Conservation (phyloP, 208 protist genomes). For the Acanthamoeba polyphaga region DNA sequence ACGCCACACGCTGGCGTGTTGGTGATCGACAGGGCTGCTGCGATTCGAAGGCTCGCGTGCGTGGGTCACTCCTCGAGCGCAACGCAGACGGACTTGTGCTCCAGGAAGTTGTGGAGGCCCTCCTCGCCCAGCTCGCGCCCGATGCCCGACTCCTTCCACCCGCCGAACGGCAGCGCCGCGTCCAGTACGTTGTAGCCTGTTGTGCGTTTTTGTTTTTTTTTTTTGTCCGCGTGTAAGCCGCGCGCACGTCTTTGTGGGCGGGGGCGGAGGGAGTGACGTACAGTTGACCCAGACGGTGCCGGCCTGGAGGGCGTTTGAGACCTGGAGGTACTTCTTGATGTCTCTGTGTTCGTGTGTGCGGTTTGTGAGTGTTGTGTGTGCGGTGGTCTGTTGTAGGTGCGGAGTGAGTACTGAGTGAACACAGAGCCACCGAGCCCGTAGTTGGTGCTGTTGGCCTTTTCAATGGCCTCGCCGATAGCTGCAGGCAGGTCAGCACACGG, state of each 20-base stretch:
- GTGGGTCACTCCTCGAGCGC: no score
- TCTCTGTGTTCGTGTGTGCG: no score
- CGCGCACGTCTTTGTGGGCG: no score
- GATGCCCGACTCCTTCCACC: constrained; percentile 42
- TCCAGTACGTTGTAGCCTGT: constrained; percentile 25
- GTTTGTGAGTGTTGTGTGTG: no score
- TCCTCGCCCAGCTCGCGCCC: constrained; percentile 52
- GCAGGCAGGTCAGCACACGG: no score
- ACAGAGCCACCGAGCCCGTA: constrained; percentile 94
- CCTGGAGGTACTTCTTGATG: constrained; percentile 2
- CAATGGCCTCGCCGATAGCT: constrained; percentile 94
- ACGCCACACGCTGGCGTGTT: no score
- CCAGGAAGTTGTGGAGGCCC: constrained; percentile 21
- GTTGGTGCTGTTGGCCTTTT: constrained; percentile 92
- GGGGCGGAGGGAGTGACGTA: background rate
- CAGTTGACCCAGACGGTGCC: constrained; percentile 61
- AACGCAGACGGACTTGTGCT: constrained; percentile 1
- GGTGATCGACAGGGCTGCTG: no score
- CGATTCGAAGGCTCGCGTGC: no score
- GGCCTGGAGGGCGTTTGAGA: background rate
- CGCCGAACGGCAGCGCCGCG: background rate
- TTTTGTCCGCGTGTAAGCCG: background rate
- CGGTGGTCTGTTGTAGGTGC: no score
- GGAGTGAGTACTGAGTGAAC: constrained; percentile 88
- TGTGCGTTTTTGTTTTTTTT: no score